Evolutionary conservation across 192 early-diverging fungal species (phyloP).

Genomic region (Coemansia sp.): DNA sequence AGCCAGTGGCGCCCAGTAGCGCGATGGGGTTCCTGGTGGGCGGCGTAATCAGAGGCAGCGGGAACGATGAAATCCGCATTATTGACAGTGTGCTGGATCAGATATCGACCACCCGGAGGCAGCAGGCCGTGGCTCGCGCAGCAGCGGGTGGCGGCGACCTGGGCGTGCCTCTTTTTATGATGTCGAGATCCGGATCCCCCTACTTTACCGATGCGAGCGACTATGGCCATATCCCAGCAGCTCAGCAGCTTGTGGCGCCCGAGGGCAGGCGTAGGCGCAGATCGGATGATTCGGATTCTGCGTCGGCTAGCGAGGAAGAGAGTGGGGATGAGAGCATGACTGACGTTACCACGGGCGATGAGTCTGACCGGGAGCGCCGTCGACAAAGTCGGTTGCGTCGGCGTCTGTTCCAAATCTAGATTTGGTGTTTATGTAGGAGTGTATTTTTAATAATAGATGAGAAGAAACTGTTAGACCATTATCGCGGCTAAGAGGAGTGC

Average conservation of each 20-base stretch:
- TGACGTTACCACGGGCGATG: neutral
- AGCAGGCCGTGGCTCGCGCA: conserved; percentile 4
- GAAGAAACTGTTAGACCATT: neutral
- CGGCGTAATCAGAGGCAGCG: conserved; percentile 16
- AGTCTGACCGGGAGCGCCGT: neutral
- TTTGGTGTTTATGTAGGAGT: neutral
- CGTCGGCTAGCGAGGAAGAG: neutral
- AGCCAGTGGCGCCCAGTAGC: neutral
- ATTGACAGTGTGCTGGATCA: conserved; percentile 47
- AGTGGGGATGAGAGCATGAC: neutral
- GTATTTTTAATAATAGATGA: neutral
- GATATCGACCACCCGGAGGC: conserved; percentile 37
- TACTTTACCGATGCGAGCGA: neutral
- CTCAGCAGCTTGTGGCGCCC: too few relatives aligned
- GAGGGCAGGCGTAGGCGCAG: neutral
- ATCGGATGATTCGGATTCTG: neutral
- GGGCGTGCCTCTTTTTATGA: conserved; percentile 41
- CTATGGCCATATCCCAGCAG: neutral
- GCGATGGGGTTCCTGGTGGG: neutral
- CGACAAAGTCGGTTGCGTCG: neutral
- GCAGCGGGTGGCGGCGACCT: conserved; percentile 4
- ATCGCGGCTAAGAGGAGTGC: neutral
- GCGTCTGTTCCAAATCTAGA: neutral
- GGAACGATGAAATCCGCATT: conserved; percentile 28
- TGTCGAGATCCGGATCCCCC: conserved; percentile 2